Conservation (phyloP, 495 filamentous ascomycete species). For the Tuber aestivum region DNA sequence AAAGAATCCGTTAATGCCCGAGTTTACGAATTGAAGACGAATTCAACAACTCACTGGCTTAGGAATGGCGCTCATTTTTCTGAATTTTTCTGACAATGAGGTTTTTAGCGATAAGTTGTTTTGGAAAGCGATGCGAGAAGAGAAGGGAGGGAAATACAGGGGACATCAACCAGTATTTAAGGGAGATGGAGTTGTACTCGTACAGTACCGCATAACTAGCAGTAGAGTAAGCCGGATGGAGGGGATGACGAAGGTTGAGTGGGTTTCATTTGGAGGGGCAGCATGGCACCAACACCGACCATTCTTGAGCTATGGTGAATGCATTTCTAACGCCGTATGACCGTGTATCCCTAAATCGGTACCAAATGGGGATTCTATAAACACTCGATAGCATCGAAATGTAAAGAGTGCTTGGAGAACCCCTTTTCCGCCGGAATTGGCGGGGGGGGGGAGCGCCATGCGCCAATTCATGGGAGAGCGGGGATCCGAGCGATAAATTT, state of each 20-base stretch:
- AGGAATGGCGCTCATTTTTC: conserved; percentile 36
- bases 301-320: not conserved
- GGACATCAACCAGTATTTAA: conserved; percentile 16
- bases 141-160: conserved; percentile 11
- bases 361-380: not conserved
- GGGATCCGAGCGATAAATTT: not conserved
- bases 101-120: not conserved
- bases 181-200: not conserved
- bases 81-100: conserved; percentile 26
- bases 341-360: not conserved
- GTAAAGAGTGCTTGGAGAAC: not conserved
- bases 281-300: not conserved
- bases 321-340: not conserved
- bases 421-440: not conserved
- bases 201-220: not conserved
- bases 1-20: not conserved
- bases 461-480: not conserved
- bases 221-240: not conserved
- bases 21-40: not conserved
- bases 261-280: not conserved
- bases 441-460: not conserved
- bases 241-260: not conserved
- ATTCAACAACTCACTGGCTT: conserved; percentile 21
- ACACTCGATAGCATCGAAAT: not conserved
- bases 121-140: conserved; percentile 7